phyloP scores from a whole-genome alignment of 768 basidiomycete species.

The Sistotremastrum niveocremeum region DNA sequence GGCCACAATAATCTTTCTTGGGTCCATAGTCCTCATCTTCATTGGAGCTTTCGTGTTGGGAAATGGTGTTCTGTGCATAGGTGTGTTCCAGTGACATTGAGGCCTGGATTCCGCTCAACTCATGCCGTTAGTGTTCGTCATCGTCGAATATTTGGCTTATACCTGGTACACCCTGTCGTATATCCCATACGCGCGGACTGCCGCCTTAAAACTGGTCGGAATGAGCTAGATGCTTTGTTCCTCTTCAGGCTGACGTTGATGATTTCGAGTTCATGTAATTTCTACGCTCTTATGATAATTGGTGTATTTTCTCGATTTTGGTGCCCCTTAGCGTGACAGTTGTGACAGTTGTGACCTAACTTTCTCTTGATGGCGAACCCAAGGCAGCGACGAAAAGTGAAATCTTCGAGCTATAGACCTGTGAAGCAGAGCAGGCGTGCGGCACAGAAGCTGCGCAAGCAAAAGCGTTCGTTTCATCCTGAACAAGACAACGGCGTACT shows the following conservation, averaged over 20 bases:
- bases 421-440: constrained; percentile 64
- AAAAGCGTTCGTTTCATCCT: constrained; percentile 39
- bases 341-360: background rate
- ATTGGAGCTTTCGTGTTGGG: constrained; percentile 69
- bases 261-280: background rate
- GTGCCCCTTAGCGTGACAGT: background rate
- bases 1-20: constrained; percentile 68
- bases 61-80: constrained; percentile 24
- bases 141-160: constrained; percentile 85
- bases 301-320: background rate
- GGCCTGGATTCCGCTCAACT: background rate
- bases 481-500: background rate
- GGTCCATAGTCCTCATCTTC: constrained; percentile 69
- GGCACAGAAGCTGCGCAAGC: constrained; percentile 66
- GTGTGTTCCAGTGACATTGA: constrained; percentile 5
- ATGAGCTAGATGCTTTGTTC: constrained; percentile 11
- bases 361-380: constrained; percentile 70
- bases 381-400: constrained; percentile 76
- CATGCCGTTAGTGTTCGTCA: constrained; percentile 56
- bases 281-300: background rate
- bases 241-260: background rate
- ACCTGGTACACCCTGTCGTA: constrained; percentile 82
- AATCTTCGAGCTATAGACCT: constrained; percentile 60
- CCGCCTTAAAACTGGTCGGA: constrained; percentile 52
- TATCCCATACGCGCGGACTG: constrained; percentile 80